phyloP scores from a whole-genome alignment of 2,329 filamentous ascomycete genomes.

The Pezicula rhizophila region DNA sequence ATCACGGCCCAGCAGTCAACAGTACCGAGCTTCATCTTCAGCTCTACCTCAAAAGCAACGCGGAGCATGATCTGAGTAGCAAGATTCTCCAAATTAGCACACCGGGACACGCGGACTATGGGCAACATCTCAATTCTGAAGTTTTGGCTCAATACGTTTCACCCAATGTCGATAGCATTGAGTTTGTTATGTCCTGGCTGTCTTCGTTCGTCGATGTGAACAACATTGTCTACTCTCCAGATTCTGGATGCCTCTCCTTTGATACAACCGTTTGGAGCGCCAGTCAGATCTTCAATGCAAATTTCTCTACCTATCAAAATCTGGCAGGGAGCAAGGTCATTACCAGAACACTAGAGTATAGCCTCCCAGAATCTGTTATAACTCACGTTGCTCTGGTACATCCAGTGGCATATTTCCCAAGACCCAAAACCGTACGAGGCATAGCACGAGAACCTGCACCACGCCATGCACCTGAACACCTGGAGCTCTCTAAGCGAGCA shows the following conservation, averaged over 20 bases:
- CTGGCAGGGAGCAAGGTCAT: slow-evolving; percentile 11
- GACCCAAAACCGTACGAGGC: slow-evolving; percentile 4
- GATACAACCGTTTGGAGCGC: slow-evolving; percentile 18
- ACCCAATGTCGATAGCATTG: slow-evolving; percentile 29
- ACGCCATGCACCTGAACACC: not conserved
- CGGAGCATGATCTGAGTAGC: not conserved
- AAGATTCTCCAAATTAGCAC: slow-evolving; percentile 20
- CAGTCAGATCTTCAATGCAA: slow-evolving; percentile 17
- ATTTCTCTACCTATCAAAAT: slow-evolving; percentile 20
- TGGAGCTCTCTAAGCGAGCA: not conserved
- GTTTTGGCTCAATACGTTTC: slow-evolving; percentile 36
- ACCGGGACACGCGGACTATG: slow-evolving; percentile 40
- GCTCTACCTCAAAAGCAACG: slow-evolving; percentile 1
- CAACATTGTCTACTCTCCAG: not conserved
- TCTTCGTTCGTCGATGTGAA: slow-evolving; percentile 20
- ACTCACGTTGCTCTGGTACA: slow-evolving; percentile 32
- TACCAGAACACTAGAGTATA: slow-evolving; percentile 33
- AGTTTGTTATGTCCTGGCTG: slow-evolving; percentile 36
- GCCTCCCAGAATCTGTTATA: slow-evolving; percentile 28
- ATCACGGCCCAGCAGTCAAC: not conserved
- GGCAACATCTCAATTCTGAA: slow-evolving; percentile 38
- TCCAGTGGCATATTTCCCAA: slow-evolving; percentile 33
- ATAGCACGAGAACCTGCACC: slow-evolving; percentile 15
- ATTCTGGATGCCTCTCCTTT: slow-evolving; percentile 11
- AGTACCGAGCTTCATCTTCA: slow-evolving; percentile 4